phyloP scores from a whole-genome alignment of 495 filamentous ascomycete genomes.

The Neurospora hispaniola region DNA sequence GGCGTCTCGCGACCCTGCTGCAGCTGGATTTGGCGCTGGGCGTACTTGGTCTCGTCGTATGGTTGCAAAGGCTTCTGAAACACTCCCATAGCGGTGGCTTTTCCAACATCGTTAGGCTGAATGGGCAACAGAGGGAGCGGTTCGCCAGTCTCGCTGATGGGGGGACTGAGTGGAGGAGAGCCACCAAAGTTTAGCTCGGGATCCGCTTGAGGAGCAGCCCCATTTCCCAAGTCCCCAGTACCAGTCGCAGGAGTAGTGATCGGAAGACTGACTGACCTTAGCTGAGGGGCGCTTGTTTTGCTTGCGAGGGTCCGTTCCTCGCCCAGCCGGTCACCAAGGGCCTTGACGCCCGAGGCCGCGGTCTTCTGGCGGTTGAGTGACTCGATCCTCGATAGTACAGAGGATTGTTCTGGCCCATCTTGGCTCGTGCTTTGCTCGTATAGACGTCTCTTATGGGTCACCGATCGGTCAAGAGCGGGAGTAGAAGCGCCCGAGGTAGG shows the following conservation, averaged over 20 bases:
- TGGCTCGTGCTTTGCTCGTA: slow-evolving; percentile 81
- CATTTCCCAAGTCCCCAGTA: slow-evolving; percentile 19
- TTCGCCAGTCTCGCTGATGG: slow-evolving; percentile 60
- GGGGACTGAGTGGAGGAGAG: slow-evolving; percentile 60
- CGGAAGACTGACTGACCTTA: slow-evolving; percentile 33
- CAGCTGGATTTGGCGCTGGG: slow-evolving; percentile 68
- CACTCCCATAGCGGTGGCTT: slow-evolving; percentile 74
- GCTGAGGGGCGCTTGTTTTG: slow-evolving; percentile 38
- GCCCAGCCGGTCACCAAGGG: slow-evolving; percentile 23
- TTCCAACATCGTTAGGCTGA: slow-evolving; percentile 68
- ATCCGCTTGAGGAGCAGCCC: slow-evolving; percentile 23
- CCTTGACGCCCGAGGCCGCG: slow-evolving; percentile 3
- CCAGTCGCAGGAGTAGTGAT: slow-evolving; percentile 18
- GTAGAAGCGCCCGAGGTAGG: slow-evolving; percentile 20
- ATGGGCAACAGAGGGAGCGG: slow-evolving; percentile 43
- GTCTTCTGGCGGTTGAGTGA: slow-evolving; percentile 51
- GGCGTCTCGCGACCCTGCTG: slow-evolving; percentile 54
- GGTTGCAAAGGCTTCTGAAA: slow-evolving; percentile 68
- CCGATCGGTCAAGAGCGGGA: slow-evolving; percentile 35
- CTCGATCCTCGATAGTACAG: slow-evolving; percentile 67
- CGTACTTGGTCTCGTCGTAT: slow-evolving; percentile 78
- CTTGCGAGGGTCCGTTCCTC: slow-evolving; percentile 27
- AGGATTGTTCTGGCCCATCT: slow-evolving; percentile 66
- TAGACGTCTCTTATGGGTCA: slow-evolving; percentile 60
- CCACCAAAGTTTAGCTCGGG: slow-evolving; percentile 35